phyloP scores from a whole-genome alignment of 1,284 basidiomycete genomes.

The Gomphus bonarii region DNA sequence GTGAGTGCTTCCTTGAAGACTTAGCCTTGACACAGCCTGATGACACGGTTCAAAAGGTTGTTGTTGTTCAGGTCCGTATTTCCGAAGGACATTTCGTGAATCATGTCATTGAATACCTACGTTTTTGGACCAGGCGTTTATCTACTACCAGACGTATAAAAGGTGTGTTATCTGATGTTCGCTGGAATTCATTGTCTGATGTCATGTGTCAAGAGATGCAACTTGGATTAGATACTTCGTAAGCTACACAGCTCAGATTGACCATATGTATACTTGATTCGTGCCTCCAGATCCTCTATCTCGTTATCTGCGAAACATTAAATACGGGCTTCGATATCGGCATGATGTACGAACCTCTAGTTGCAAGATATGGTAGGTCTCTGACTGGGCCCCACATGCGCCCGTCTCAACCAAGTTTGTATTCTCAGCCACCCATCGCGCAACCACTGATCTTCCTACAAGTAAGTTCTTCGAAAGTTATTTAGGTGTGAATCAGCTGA shows the following conservation, averaged over 20 bases:
- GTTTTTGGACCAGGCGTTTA: constrained; percentile 20
- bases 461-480: neutral
- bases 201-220: neutral
- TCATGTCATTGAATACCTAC: constrained; percentile 8
- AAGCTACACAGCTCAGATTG: neutral
- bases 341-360: constrained; percentile 36
- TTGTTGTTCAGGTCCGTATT: neutral
- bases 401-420: neutral
- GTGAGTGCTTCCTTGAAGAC: neutral
- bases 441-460: neutral
- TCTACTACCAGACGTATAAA: constrained; percentile 12
- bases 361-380: constrained; percentile 29
- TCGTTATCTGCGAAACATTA: constrained; percentile 32
- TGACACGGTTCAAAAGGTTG: neutral
- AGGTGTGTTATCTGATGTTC: constrained; percentile 3
- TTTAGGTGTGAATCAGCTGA: neutral
- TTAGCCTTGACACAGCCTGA: neutral
- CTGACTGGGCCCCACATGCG: neutral
- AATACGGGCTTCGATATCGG: constrained; percentile 34
- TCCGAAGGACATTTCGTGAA: neutral
- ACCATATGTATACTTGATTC: neutral
- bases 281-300: constrained; percentile 27
- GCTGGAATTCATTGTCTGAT: neutral
- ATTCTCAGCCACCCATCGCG: neutral
- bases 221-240: neutral